Conservation (phyloP, 768 basidiomycete genomes). For the Suillus hirtellus region DNA sequence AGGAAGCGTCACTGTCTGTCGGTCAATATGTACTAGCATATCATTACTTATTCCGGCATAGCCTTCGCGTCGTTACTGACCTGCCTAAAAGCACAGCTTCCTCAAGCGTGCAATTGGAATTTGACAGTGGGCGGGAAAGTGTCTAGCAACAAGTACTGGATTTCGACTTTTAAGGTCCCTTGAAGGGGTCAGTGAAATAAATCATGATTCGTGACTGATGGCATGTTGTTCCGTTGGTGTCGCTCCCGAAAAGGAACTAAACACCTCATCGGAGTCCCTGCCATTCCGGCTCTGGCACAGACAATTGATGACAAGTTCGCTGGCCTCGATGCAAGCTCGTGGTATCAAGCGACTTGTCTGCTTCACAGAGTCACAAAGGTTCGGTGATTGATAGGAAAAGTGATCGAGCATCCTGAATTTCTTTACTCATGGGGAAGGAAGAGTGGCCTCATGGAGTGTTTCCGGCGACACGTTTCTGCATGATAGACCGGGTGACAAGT, state of each 20-base stretch:
- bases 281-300: not conserved
- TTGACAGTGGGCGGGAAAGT: too few relatives aligned
- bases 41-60: not conserved
- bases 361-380: not conserved
- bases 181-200: too few relatives aligned
- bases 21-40: not conserved
- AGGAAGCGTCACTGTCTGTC: not conserved
- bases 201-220: too few relatives aligned
- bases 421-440: conserved; percentile 4
- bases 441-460: not conserved
- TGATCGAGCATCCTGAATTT: not conserved
- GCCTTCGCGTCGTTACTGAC: not conserved
- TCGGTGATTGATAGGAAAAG: conserved; percentile 1
- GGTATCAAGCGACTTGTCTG: not conserved
- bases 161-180: too few relatives aligned
- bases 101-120: too few relatives aligned
- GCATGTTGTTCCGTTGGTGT: too few relatives aligned
- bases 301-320: not conserved
- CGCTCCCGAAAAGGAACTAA: too few relatives aligned
- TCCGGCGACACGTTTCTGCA: not conserved
- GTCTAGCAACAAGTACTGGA: too few relatives aligned
- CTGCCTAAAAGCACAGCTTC: not conserved
- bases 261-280: not conserved
- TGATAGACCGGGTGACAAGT: not conserved
- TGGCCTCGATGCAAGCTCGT: not conserved